Base-by-base conservation (phyloP, 805 yeast genomes). In the Yamadazyma kitorensis region DNA sequence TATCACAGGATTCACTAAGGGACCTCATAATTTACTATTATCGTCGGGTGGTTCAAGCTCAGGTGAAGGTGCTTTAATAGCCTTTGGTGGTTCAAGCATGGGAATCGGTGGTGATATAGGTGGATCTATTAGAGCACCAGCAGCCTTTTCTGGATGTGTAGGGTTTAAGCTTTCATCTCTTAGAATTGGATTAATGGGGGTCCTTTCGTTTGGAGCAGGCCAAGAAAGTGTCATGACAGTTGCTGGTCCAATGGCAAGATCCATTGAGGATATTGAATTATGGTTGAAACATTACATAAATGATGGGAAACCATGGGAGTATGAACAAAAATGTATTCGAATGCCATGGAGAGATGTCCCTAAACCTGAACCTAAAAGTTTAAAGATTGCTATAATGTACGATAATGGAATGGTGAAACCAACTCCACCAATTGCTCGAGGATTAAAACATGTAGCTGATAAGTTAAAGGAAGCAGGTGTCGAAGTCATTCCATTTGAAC, bases 401-500 rank as follows among this genome's bases (percentile, higher is more conserved):
- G 82, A 78, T 47, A 85, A 81, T 53, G 83, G 81, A 16, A 49
- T 74, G 25, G 84, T 80, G 11, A 76, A 71, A 45, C 83, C 84
- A 31, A 74, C 77, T 38, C 85, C 88, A 12, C 86, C 88, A 29
- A 64, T 78, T 27, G 45, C 59, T n/a, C 64, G 86, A 46, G 83
- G 68, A 19, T 60, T 85, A 49, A 61, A 76, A 41, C 58, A 63
- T 31, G 72, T 76, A 6, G 80, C 61, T 14, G 70, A 61, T 6
- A 78, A 77, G 46, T 67, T 85, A 46, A 55, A 62, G 36, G 70
- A 61, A 1, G 80, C 85, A 2, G 83, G 84, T 27, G 80, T 67
- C 24, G 70, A 70, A 17, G 72, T 79, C 18, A 59, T 78, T 17
- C 70, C 68, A 20, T 78, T 78, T 59, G 64, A 71, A 29, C 79